Evolutionary conservation across 805 yeast species (phyloP).

Genomic region (Monosporozyma solicola): DNA sequence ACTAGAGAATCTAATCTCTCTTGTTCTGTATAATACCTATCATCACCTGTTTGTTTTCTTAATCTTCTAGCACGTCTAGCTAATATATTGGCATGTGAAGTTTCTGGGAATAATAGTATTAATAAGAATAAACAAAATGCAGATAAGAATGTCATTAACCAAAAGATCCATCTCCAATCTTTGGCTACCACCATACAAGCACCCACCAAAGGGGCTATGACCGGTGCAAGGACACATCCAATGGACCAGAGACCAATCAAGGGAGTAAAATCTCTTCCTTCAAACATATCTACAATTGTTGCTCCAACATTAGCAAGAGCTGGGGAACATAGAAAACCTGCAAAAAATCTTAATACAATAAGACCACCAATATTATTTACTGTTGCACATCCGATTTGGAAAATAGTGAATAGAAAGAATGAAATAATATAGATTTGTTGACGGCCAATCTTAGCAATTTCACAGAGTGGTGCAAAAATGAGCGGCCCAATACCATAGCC

Average conservation of each 20-base stretch:
- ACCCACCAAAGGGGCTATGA: slow-evolving; percentile 42
- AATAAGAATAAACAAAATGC: slow-evolving; percentile 28
- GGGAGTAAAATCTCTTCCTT: slow-evolving; percentile 20
- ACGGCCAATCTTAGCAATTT: slow-evolving; percentile 45
- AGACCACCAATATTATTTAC: slow-evolving; percentile 42
- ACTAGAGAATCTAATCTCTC: slow-evolving; percentile 28
- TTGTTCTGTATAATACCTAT: slow-evolving; percentile 34
- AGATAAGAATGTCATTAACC: slow-evolving; percentile 36
- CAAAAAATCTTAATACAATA: slow-evolving; percentile 41
- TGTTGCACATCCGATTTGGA: slow-evolving; percentile 51
- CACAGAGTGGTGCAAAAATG: slow-evolving; percentile 50
- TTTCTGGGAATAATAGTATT: slow-evolving; percentile 40
- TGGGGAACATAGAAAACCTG: slow-evolving; percentile 49
- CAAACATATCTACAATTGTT: slow-evolving; percentile 39
- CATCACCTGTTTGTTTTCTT: slow-evolving; percentile 41
- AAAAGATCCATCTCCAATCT: slow-evolving; percentile 46
- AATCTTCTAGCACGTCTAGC: slow-evolving; percentile 38
- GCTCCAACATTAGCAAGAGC: slow-evolving; percentile 54
- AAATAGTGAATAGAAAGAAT: slow-evolving; percentile 37
- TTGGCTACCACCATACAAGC: slow-evolving; percentile 30
- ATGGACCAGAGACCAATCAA: slow-evolving; percentile 42
- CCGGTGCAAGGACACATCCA: slow-evolving; percentile 47
- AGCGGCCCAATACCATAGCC: slow-evolving; percentile 57
- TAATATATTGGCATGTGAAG: slow-evolving; percentile 38
- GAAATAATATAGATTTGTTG: slow-evolving; percentile 40